phyloP scores from a whole-genome alignment of 2,329 filamentous ascomycete species.

The Fusarium denticulatum region DNA sequence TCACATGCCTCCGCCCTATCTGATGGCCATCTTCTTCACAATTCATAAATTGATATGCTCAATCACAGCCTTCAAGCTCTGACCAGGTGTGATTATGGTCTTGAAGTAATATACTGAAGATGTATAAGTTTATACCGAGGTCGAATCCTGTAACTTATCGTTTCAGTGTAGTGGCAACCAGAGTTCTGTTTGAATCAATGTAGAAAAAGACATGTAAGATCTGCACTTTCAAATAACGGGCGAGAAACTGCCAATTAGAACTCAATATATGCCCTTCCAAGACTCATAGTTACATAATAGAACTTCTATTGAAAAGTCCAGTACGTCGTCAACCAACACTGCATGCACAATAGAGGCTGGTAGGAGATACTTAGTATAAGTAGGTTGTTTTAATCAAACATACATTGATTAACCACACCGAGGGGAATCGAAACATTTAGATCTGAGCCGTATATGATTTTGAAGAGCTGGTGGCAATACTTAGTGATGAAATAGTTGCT shows the following conservation, averaged over 20 bases:
- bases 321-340: background rate
- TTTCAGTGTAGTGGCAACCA: background rate
- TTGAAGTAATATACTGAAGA: background rate
- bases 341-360: background rate
- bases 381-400: background rate
- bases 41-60: background rate
- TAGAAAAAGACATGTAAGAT: background rate
- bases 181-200: background rate
- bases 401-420: no score
- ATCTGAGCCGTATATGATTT: background rate
- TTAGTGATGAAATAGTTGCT: background rate
- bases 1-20: background rate
- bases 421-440: rapidly evolving
- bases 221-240: background rate
- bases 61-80: no score
- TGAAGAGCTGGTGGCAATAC: no score
- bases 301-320: background rate
- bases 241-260: rapidly evolving
- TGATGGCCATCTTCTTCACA: background rate
- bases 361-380: background rate
- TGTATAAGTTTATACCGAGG: background rate
- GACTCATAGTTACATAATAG: no score
- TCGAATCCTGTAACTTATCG: no score
- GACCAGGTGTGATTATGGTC: rapidly evolving
- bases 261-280: no score